Evolutionary conservation across 768 basidiomycete genomes (phyloP).

Genomic region (Serendipita sp.): DNA sequence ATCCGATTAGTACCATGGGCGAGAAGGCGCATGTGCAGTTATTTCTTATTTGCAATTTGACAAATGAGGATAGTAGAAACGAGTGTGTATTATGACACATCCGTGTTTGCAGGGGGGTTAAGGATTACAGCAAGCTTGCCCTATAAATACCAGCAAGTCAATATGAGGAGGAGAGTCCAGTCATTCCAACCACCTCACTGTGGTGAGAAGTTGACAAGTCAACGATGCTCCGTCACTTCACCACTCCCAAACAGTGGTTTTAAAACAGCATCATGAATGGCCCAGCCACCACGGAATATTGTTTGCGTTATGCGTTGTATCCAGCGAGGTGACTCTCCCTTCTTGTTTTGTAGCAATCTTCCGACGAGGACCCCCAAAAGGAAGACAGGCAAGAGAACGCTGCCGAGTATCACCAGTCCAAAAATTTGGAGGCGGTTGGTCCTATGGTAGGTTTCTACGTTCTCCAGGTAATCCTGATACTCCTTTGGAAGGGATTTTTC

Average conservation of each 20-base stretch:
- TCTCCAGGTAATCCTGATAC: neutral
- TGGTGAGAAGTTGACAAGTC: neutral
- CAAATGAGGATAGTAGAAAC: too few relatives aligned
- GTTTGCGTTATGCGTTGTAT: neutral
- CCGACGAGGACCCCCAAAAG: neutral
- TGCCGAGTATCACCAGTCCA: neutral
- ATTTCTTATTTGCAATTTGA: too few relatives aligned
- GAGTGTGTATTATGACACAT: too few relatives aligned
- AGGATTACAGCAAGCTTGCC: too few relatives aligned
- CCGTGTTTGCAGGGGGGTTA: slow-evolving; percentile 20
- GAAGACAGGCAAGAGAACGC: neutral
- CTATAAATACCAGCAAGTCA: too few relatives aligned
- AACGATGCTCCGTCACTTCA: neutral
- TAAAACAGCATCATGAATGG: neutral
- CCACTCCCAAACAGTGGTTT: neutral
- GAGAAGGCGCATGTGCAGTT: too few relatives aligned
- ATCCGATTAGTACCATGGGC: too few relatives aligned
- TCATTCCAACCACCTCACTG: neutral
- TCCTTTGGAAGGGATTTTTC: slow-evolving; percentile 1
- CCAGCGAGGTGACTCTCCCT: neutral
- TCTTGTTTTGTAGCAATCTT: neutral
- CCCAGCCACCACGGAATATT: neutral
- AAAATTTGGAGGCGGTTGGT: neutral
- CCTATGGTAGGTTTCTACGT: neutral
- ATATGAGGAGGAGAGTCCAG: neutral